phyloP scores from a whole-genome alignment of 192 early-diverging fungal species.

The Kickxella alabastrina region DNA sequence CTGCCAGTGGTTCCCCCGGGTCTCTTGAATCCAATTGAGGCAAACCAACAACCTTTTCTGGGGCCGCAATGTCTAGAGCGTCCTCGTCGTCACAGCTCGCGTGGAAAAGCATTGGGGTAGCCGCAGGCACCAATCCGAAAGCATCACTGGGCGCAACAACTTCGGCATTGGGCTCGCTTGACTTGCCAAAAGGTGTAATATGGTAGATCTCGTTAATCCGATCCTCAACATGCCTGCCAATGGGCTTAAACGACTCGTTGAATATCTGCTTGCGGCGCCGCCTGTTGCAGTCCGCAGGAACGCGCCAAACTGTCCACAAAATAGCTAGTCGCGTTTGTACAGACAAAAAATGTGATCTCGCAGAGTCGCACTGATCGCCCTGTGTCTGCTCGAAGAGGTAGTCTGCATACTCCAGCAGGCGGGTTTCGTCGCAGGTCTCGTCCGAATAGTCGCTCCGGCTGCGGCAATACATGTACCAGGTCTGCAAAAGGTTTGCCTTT shows the following conservation, averaged over 20 bases:
- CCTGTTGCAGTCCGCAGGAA: neutral
- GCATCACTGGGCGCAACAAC: too few species aligned
- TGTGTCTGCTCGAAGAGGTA: slow-evolving; percentile 1
- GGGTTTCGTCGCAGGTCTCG: neutral
- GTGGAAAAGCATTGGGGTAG: too few species aligned
- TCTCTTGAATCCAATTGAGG: neutral
- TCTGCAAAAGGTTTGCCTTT: slow-evolving; percentile 1
- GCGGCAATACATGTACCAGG: slow-evolving; percentile 4
- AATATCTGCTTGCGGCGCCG: neutral
- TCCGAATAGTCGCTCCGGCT: neutral
- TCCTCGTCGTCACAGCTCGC: neutral
- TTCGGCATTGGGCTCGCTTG: neutral
- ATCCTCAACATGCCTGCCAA: neutral
- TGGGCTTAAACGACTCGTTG: neutral
- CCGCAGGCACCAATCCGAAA: too few species aligned
- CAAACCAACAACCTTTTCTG: neutral
- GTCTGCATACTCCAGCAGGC: slow-evolving; percentile 1
- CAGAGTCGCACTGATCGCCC: neutral
- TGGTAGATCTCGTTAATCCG: neutral
- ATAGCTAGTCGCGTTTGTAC: slow-evolving; percentile 2
- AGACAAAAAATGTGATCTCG: neutral
- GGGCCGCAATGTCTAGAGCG: neutral
- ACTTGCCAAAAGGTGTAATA: too few species aligned
- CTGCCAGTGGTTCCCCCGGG: slow-evolving; percentile 1
- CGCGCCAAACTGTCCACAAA: slow-evolving; percentile 1